Evolutionary conservation across 305 asterid genomes (phyloP), one percentile per base, ranked within the genome.

Genomic region (Coffea humblotiana): DNA sequence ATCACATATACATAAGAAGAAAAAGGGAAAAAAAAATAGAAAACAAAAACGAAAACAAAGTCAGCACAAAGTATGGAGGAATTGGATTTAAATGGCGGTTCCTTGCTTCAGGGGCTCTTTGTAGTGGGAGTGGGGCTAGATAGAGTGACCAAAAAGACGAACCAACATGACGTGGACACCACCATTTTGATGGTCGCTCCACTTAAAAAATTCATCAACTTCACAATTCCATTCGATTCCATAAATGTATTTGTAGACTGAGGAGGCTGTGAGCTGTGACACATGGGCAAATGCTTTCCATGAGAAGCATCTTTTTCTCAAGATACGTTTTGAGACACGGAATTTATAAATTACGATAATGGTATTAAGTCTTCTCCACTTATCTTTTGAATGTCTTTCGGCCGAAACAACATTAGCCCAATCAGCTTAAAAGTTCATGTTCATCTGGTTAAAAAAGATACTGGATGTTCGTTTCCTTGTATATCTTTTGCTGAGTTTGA

Each of bases 101-200:
- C 72, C 81, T 77, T 74, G 74, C 75, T 76, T 74, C 23, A 32
- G 80, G 75, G 87, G 76, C 27, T 77, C 27, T 63, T 35, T 64
- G 72, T 52, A 74, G 69, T 85, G 76, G 78, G 77, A 12, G 77
- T 49, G 74, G 82, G 77, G 76, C 48, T 23, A 40, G 77, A 72
- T 47, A 25, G 21, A 37, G 64, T 61, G 29, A 11, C 37, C 74
- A 76, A 71, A 64, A 51, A 67, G 81, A 76, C 49, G 40, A 75
- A 72, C 60, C 74, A 68, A 14, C 37, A 43, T 80, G 87, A 80
- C 72, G 84, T 80, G 89, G 88, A 74, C 27, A 49, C 76, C 89
- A 84, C 85, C 74, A 82, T 77, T 32, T 78, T 48, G 65, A 60
- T 79, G 84, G 48, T 51, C 76, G 71, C 69, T 29, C 85, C 74